phyloP scores from a whole-genome alignment of 352 stramenopile species.

The Pythium phragmitis region DNA sequence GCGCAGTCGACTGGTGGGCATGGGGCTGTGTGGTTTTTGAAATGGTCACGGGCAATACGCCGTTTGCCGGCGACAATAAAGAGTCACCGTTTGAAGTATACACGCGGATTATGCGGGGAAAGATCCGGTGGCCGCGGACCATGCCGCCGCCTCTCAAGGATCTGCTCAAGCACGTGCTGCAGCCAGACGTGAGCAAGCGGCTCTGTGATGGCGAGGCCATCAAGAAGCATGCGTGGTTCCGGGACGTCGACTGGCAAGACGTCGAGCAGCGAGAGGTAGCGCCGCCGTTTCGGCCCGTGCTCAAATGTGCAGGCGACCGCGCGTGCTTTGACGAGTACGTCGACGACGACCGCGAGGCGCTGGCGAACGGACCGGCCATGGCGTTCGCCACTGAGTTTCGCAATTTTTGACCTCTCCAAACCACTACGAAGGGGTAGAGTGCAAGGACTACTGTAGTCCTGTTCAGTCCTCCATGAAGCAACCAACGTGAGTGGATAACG shows the following conservation, averaged over 20 bases:
- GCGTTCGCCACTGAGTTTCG: slow-evolving; percentile 25
- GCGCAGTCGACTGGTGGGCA: slow-evolving; percentile 84
- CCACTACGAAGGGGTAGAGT: background rate
- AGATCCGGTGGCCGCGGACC: slow-evolving; percentile 52
- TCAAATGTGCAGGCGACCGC: slow-evolving; percentile 46
- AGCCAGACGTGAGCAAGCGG: slow-evolving; percentile 45
- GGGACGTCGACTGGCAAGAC: slow-evolving; percentile 58
- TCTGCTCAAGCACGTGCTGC: slow-evolving; percentile 67
- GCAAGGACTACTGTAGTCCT: background rate
- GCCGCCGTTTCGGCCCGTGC: slow-evolving; percentile 42
- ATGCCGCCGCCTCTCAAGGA: slow-evolving; percentile 48
- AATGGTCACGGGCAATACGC: slow-evolving; percentile 64
- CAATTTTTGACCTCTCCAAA: slow-evolving; percentile 24
- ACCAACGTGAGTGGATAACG: too few species aligned
- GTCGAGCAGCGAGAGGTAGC: slow-evolving; percentile 45
- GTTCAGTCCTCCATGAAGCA: too few species aligned
- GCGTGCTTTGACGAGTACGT: slow-evolving; percentile 71
- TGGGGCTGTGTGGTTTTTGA: slow-evolving; percentile 83
- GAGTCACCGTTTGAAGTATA: slow-evolving; percentile 89
- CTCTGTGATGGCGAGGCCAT: slow-evolving; percentile 47
- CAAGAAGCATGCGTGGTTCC: slow-evolving; percentile 68
- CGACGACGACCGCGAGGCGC: slow-evolving; percentile 23
- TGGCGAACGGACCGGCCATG: slow-evolving; percentile 2
- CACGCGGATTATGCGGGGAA: slow-evolving; percentile 71
- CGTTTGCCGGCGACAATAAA: slow-evolving; percentile 56